Evolutionary conservation across 192 early-diverging fungal species (phyloP).

Genomic region (Funneliformis mosseae): DNA sequence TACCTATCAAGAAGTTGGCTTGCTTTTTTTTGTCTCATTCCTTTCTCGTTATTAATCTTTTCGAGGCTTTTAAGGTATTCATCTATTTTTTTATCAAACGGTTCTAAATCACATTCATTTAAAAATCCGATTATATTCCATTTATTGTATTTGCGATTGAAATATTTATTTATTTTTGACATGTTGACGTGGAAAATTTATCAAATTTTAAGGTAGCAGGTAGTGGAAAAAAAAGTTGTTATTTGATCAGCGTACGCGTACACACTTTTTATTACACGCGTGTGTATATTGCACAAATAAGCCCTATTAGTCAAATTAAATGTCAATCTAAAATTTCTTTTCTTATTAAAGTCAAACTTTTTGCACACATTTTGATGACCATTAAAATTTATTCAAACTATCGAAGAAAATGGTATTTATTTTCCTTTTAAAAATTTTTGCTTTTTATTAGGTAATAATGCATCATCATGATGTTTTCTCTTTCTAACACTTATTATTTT

Average conservation of each 20-base stretch:
- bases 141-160: slow-evolving; percentile 10
- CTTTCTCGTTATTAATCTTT: slow-evolving; percentile 25
- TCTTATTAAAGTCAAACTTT: not conserved
- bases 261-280: not conserved
- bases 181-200: too few species aligned
- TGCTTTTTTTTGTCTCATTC: slow-evolving; percentile 32
- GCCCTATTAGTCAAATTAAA: slow-evolving; percentile 6
- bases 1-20: slow-evolving; percentile 22
- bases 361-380: not conserved
- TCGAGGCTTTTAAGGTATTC: slow-evolving; percentile 30
- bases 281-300: not conserved
- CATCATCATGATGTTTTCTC: too few species aligned
- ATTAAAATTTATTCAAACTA: slow-evolving; percentile 5
- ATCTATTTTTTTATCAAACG: slow-evolving; percentile 25
- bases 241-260: too few species aligned
- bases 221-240: too few species aligned
- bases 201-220: too few species aligned
- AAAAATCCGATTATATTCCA: slow-evolving; percentile 21
- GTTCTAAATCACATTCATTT: slow-evolving; percentile 15
- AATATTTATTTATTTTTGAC: slow-evolving; percentile 13
- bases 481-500: too few species aligned
- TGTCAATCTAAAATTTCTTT: slow-evolving; percentile 12
- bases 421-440: slow-evolving; percentile 2
- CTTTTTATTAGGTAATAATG: too few species aligned
- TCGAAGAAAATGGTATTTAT: slow-evolving; percentile 4